Evolutionary conservation across 1,284 basidiomycete genomes (phyloP).

Genomic region (Malassezia nana): DNA sequence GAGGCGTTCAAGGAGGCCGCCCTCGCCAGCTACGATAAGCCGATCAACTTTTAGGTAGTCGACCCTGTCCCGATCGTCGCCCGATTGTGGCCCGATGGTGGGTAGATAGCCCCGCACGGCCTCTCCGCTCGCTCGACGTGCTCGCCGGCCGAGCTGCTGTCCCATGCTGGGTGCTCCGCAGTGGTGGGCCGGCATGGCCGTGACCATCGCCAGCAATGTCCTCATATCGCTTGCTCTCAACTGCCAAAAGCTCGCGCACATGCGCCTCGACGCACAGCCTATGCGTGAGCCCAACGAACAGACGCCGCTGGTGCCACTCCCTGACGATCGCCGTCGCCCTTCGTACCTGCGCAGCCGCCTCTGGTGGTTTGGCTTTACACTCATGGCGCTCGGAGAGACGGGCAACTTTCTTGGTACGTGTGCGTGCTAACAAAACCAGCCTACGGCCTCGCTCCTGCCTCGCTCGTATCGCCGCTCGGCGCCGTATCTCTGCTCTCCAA

Average conservation of each 20-base stretch:
- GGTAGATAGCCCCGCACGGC: not conserved
- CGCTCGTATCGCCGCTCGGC: constrained; percentile 85
- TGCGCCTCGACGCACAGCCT: constrained; percentile 54
- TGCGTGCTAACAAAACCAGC: constrained; percentile 51
- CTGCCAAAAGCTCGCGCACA: constrained; percentile 76
- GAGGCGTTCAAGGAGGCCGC: constrained; percentile 50
- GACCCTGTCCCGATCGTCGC: not conserved
- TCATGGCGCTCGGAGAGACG: constrained; percentile 83
- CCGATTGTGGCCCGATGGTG: not conserved
- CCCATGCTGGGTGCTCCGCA: not conserved
- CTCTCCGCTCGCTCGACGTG: not conserved
- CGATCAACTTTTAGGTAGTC: constrained; percentile 40
- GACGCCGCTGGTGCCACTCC: constrained; percentile 5
- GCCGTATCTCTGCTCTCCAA: constrained; percentile 77
- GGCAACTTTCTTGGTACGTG: constrained; percentile 61
- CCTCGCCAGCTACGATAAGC: constrained; percentile 42
- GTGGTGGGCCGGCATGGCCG: constrained; percentile 62
- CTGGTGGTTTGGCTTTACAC: constrained; percentile 81
- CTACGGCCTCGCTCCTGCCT: constrained; percentile 79
- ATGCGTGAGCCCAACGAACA: not conserved
- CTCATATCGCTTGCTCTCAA: constrained; percentile 74
- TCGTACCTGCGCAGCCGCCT: constrained; percentile 53
- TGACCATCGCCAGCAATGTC: constrained; percentile 74
- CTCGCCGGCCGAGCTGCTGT: not conserved
- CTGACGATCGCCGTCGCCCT: constrained; percentile 8